Percentiles rank a stretch among this genome's conserved stretches.
Evolutionary conservation across 768 basidiomycete species (phyloP).

Genomic region (Cystofilobasidium capitatum): DNA sequence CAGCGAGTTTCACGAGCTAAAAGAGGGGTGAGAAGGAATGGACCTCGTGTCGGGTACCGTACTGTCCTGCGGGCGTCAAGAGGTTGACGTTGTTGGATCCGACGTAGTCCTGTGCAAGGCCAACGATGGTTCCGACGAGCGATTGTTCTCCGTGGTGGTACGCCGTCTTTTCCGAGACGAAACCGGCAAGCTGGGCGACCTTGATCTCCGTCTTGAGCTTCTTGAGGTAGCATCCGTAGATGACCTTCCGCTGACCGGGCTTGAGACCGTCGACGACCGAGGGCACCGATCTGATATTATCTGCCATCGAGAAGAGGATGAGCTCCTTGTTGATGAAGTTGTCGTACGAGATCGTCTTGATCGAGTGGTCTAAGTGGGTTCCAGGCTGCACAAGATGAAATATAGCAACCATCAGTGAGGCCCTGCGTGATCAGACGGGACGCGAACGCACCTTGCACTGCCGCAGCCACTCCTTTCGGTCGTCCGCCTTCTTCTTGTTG

Average conservation of each 20-base stretch:
- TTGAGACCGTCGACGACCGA: constrained; percentile 89
- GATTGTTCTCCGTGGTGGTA: constrained; percentile 95
- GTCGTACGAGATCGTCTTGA: constrained; percentile 71
- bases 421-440: neutral
- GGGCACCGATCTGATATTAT: constrained; percentile 95
- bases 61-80: constrained; percentile 81
- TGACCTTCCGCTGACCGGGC: constrained; percentile 92
- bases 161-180: constrained; percentile 82
- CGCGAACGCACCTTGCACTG: constrained; percentile 61
- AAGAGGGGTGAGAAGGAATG: constrained; percentile 24
- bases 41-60: constrained; percentile 63
- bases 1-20: neutral
- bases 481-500: constrained; percentile 98
- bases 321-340: constrained; percentile 98
- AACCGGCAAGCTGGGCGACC: constrained; percentile 92
- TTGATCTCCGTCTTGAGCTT: constrained; percentile 88
- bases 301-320: constrained; percentile 98
- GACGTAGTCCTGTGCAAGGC: constrained; percentile 84
- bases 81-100: constrained; percentile 93
- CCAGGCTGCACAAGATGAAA: constrained; percentile 63
- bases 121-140: constrained; percentile 80
- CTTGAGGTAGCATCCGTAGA: constrained; percentile 91
- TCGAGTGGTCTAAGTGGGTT: constrained; percentile 80
- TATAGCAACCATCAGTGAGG: neutral
- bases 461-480: constrained; percentile 95